Base-by-base conservation (phyloP, 2,329 filamentous ascomycete genomes). In the Raffaelea deltoideospora region DNA sequence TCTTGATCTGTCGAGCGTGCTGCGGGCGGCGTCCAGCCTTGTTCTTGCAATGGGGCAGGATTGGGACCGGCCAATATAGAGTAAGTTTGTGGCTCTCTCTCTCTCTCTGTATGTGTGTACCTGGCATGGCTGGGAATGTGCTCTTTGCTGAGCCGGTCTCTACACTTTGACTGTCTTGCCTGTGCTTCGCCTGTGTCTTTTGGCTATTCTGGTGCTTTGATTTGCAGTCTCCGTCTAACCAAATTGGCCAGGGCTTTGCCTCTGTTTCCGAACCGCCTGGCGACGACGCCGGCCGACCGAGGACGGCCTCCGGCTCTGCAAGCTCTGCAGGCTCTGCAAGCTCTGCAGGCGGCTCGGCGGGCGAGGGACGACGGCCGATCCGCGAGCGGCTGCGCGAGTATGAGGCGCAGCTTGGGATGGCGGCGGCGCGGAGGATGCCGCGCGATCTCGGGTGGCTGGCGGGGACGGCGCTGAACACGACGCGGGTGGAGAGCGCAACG, bases 301-400 rank as follows among this genome's bases (percentile, higher is more conserved):
- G 7, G 23, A 24, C 23, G 11, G 11, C 5, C 5, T n/a, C n/a
- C 13, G 26, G 26, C 6, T 28, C 26, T 28, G 26, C 11, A 10
- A 10, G 13, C 26, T 7, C 11, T 28, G 6, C 26, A 28, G 6
- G 26, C 13, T 7, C 23, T 13, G 23, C 8, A n/a, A n/a, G n/a
- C n/a, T n/a, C n/a, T n/a, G n/a, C n/a, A 18, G 6, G 11, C 28
- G 7, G 15, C 6, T 9, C 27, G 27, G 9, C 27, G 10, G n/a
- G 28, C 5, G n/a, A 13, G 5, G 17, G 14, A 6, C 31, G 17
- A 8, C 27, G 20, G 10, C 40, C 41, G 2, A 61, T 67, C 30
- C 59, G 64, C 27, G 46, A 61, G 27, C 54, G 53, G 13, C 52
- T 70, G 20, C 54, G 53, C 21, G 42, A 48, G 44, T 68, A 37